Percentiles rank a stretch among this genome's conserved stretches.
These are phyloP conservation scores for Pisolithus marmoratus DNA, from an alignment of 768 basidiomycete genomes.

Conservation along the genomic window DNA sequence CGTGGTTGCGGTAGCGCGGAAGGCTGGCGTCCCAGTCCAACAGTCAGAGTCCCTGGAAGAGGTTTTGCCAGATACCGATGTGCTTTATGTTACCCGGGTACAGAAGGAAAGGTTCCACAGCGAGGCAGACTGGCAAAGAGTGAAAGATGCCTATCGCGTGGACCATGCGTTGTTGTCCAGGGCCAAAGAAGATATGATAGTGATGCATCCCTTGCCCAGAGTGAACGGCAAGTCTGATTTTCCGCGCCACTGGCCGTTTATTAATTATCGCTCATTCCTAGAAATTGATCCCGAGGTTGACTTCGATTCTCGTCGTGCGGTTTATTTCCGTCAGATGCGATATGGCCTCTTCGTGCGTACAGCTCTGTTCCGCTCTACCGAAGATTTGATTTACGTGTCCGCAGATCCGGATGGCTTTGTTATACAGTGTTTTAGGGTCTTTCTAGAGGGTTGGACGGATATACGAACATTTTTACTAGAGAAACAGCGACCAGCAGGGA, in stretches of 20 bases:
- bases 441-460: constrained; percentile 2
- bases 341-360: constrained; percentile 93
- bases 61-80: constrained; percentile 88
- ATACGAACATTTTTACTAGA: background rate
- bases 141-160: constrained; percentile 89
- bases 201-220: constrained; percentile 98
- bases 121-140: constrained; percentile 80
- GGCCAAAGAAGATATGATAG: constrained; percentile 96
- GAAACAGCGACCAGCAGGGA: no score
- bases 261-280: constrained; percentile 25
- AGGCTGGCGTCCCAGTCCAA: constrained; percentile 72
- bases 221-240: constrained; percentile 60
- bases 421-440: constrained; percentile 55
- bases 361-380: background rate
- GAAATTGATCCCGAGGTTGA: constrained; percentile 99
- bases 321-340: constrained; percentile 98
- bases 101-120: constrained; percentile 90
- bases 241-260: background rate
- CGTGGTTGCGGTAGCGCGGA: constrained; percentile 78
- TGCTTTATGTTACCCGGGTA: constrained; percentile 92
- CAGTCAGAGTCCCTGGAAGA: constrained; percentile 89
- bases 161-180: constrained; percentile 90
- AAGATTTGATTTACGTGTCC: background rate
- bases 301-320: constrained; percentile 88
- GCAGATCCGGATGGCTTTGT: constrained; percentile 76